Base-by-base conservation (phyloP, 441 rosid species). In the California macrophylla region DNA sequence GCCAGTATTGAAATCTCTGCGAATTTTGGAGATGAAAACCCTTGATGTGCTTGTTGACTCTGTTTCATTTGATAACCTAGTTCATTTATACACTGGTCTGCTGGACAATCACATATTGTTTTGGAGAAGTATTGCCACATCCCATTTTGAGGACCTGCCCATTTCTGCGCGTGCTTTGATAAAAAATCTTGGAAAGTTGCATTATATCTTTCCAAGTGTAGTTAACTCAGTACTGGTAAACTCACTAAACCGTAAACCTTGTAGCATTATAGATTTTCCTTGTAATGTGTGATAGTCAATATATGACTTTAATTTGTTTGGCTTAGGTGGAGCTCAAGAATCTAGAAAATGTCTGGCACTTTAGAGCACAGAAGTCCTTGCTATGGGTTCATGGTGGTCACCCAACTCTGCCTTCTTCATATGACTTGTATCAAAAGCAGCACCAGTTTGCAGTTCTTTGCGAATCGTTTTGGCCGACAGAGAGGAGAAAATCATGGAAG, bases 341-440 rank as follows among this genome's bases (percentile, higher is more conserved):
- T 80, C 79, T 87, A 28, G 83, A 75, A 73, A 74, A 80, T 74
- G 74, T 74, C 72, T 83, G 78, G 79, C 78, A 28, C 69, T 81
- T 81, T 60, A 68, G 69, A 67, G 77, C 89, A 25, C 85, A 87
- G 72, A 90, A 78, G 82, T 86, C 95, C 64, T 80, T 92, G 85
- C 84, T 95, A 34, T 95, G 98, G 99, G 81, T 84, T 81, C 81
- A 88, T 79, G 98, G 97, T 20, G 99, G 99, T 71, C 99, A 92
- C 83, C 98, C 99, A 42, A 76, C 81, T 68, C 76, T 83, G 66
- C 97, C 98, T 50, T 74, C 80, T 64, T 87, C 91, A 71, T 78
- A 83, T 45, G 76, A 83, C 47, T 67, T 90, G 70, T 87, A 78
- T 83, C 34, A 72, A 69, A 77, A 80, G 71, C 95, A 87, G 83